phyloP scores from a whole-genome alignment of 2,329 filamentous ascomycete species.

The Tolypocladium sp. region DNA sequence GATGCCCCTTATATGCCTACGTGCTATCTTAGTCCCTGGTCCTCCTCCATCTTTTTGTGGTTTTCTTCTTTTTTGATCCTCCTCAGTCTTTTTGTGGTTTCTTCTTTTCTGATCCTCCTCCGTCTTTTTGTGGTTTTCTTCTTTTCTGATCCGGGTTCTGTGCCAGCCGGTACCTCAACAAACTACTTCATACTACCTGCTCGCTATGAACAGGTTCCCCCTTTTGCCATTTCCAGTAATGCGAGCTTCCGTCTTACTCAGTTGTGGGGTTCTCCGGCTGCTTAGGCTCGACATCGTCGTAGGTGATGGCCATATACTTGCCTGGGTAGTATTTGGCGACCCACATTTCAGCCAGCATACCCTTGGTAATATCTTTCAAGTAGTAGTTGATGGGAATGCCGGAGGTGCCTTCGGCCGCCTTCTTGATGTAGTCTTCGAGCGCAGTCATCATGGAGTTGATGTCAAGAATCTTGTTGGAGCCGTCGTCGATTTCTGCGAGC shows the following conservation, averaged over 20 bases:
- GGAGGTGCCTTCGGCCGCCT: not conserved
- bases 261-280: not conserved
- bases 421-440: not conserved
- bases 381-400: not conserved
- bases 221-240: not conserved
- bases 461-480: not conserved
- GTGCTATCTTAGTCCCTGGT: not conserved
- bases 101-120: not conserved
- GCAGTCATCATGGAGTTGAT: not conserved
- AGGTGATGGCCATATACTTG: not conserved
- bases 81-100: not conserved
- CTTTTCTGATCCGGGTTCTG: not conserved
- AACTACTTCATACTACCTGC: too few species aligned
- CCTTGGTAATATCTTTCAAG: not conserved
- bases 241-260: not conserved
- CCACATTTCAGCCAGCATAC: not conserved
- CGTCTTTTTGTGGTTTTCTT: not conserved
- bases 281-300: not conserved
- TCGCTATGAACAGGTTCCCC: too few species aligned
- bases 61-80: not conserved
- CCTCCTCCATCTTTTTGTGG: not conserved
- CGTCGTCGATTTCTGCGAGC: not conserved
- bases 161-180: too few species aligned
- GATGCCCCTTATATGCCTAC: not conserved
- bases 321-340: not conserved